Evolutionary conservation across 2,329 filamentous ascomycete genomes (phyloP), one percentile per base, ranked within the genome.

Genomic region (Diaporthe vexans): DNA sequence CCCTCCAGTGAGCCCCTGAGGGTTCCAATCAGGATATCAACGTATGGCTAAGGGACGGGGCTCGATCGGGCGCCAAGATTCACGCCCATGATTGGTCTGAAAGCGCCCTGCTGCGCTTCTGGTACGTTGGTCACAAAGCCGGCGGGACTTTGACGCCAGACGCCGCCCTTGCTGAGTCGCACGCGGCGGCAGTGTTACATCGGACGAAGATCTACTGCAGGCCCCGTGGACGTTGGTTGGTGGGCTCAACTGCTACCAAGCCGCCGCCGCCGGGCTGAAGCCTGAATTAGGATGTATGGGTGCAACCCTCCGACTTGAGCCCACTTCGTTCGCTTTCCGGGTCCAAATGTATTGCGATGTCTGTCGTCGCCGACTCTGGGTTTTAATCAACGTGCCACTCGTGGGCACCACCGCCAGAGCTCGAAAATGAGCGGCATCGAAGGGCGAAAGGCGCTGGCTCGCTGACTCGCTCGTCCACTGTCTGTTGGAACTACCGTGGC

Each of bases 101-200:
- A 63, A 51, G 72, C 67, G 58, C 65, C 67, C 51, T 37, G 24
- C n/a, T 52, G 65, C 43, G 54, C 71, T 52, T 67, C 63, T 54
- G 52, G 48, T n/a, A 54, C 29, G 69, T 26, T 61, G 43, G 69
- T 71, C 69, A 71, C 69, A 71, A 52, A 26, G n/a, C 33, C 33
- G 46, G 46, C 71, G 4, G 72, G 33, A 15, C 26, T 56, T 71
- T 71, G 72, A 61, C 74, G 71, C 72, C 67, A 71, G 52, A 57
- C 70, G 63, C 71, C 40, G 43, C 43, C 11, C n/a, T 10, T 58
- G 63, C 52, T 37, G 51, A 40, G 29, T 24, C 51, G 65, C 59
- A 75, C 37, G 67, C 67, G 61, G 61, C 29, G 67, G 48, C 43
- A 70, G 63, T 71, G 52, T 65, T 72, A 43, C 74, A 72, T 74